phyloP scores from a whole-genome alignment of 2,329 filamentous ascomycete species.

The Phialocephala sp. region DNA sequence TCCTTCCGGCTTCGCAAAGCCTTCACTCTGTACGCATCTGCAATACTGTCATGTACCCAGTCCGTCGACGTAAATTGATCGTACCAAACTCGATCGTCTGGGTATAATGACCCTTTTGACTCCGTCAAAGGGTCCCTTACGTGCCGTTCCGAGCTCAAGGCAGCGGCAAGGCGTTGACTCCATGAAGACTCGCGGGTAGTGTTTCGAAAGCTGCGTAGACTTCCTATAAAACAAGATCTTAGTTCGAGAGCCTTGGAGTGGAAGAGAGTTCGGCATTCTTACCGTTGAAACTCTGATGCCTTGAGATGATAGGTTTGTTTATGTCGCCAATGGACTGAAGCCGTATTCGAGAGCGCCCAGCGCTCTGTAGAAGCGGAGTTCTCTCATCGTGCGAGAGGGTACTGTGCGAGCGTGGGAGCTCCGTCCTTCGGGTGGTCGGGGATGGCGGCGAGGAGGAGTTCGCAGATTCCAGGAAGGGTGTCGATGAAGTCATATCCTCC shows the following conservation, averaged over 20 bases:
- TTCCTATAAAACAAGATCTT: slow-evolving; percentile 34
- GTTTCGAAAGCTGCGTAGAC: slow-evolving; percentile 38
- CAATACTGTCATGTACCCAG: slow-evolving; percentile 97
- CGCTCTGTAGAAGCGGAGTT: slow-evolving; percentile 31
- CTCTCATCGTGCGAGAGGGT: slow-evolving; percentile 38
- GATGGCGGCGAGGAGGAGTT: slow-evolving; percentile 34
- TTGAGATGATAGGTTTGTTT: slow-evolving; percentile 34
- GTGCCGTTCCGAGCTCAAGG: slow-evolving; percentile 60
- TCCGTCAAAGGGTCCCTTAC: slow-evolving; percentile 54
- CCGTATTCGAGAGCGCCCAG: slow-evolving; percentile 39
- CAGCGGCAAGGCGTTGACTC: slow-evolving; percentile 65
- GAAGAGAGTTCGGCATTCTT: slow-evolving; percentile 10
- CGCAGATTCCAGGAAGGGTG: slow-evolving; percentile 27
- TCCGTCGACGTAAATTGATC: slow-evolving; percentile 98
- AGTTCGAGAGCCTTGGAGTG: slow-evolving; percentile 8
- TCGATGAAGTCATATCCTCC: slow-evolving; percentile 33
- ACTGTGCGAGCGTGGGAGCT: slow-evolving; percentile 30
- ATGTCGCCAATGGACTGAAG: slow-evolving; percentile 30
- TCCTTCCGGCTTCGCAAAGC: slow-evolving; percentile 81
- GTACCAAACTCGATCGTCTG: slow-evolving; percentile 94
- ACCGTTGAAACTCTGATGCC: slow-evolving; percentile 37
- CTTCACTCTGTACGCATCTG: slow-evolving; percentile 89
- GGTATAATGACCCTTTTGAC: slow-evolving; percentile 68
- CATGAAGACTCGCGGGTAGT: slow-evolving; percentile 64
- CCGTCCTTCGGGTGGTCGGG: slow-evolving; percentile 25